phyloP scores from a whole-genome alignment of 139 green algal genomes.

The Auxenochlorella pyrenoidosa region DNA sequence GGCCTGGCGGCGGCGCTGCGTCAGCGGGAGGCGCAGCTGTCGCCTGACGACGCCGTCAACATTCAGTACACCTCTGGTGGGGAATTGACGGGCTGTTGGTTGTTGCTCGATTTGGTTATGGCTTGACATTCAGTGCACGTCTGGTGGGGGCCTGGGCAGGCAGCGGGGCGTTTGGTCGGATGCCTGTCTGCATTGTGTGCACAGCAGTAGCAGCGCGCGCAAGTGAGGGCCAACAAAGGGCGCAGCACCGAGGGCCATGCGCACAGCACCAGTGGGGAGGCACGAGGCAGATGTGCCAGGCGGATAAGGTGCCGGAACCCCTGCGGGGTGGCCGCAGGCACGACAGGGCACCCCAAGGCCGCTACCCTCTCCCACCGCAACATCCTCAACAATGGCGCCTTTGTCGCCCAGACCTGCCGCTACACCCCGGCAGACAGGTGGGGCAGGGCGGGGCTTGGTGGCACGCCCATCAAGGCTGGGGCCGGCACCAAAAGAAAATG shows the following conservation, averaged over 20 bases:
- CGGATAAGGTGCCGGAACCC: too few relatives aligned
- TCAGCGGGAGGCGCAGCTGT: conserved; percentile 17
- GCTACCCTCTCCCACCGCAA: conserved; percentile 48
- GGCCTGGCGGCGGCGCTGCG: background rate
- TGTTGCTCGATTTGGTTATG: too few relatives aligned
- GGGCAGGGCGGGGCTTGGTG: background rate
- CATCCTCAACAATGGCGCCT: conserved; percentile 49
- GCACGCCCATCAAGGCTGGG: background rate
- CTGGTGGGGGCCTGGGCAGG: background rate
- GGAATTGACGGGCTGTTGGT: too few relatives aligned
- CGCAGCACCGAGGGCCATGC: too few relatives aligned
- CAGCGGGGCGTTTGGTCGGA: too few relatives aligned
- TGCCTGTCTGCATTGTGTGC: too few relatives aligned
- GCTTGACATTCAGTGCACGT: conserved; percentile 57
- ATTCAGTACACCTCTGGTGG: conserved; percentile 50
- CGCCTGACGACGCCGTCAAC: conserved; percentile 34
- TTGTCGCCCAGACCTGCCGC: conserved; percentile 16
- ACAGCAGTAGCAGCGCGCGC: too few relatives aligned
- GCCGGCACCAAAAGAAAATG: too few relatives aligned
- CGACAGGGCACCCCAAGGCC: conserved; percentile 42
- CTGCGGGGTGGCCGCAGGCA: background rate
- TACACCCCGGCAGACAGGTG: conserved; percentile 29
- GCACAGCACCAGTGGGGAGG: too few relatives aligned
- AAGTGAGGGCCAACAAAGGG: too few relatives aligned
- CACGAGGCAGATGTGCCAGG: too few relatives aligned